These are phyloP conservation scores for Geotrichum australiense DNA, from an alignment of 1,139 yeast species.

Conservation along the genomic window DNA sequence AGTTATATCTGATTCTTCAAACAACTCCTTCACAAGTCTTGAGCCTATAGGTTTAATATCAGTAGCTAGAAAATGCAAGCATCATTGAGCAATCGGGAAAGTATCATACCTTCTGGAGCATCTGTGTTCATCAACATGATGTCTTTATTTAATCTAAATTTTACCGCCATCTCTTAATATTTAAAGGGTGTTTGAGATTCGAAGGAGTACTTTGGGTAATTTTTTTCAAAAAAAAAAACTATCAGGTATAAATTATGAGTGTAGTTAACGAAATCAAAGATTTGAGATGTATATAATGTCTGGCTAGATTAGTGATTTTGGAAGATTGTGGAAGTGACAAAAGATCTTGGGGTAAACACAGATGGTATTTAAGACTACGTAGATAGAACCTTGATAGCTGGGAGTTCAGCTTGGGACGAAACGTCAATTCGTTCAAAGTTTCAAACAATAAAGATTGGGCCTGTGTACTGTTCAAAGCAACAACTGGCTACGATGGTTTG, in stretches of 20 bases:
- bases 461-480: no score
- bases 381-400: no score
- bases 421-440: no score
- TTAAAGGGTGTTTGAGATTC: not conserved
- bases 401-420: no score
- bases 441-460: no score
- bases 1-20: slow-evolving; percentile 28
- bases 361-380: no score
- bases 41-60: no score
- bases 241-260: not conserved
- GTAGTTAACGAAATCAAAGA: not conserved
- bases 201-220: no score
- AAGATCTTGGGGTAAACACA: no score
- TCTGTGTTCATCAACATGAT: slow-evolving; percentile 8
- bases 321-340: no score
- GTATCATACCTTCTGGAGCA: slow-evolving; percentile 10
- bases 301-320: no score
- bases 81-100: not conserved
- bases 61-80: not conserved
- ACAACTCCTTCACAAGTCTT: slow-evolving; percentile 21
- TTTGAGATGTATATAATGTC: not conserved
- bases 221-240: not conserved
- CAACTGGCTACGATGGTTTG: no score
- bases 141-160: slow-evolving; percentile 12
- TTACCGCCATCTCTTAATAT: slow-evolving; percentile 8